Conservation (phyloP, 305 asterid species). For the Fraxinus angustifolia region DNA sequence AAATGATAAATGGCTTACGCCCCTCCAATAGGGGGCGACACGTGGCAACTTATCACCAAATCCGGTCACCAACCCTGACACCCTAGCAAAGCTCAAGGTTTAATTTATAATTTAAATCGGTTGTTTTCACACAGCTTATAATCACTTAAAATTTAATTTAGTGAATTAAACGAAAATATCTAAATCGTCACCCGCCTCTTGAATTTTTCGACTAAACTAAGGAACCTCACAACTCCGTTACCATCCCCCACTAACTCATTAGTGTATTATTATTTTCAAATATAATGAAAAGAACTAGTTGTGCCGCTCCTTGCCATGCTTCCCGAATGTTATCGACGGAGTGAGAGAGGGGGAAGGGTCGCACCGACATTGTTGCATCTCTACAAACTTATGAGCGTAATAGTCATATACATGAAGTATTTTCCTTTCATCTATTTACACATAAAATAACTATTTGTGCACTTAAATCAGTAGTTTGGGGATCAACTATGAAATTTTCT, state of each 20-base stretch:
- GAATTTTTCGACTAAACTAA: neutral
- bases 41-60: too few relatives aligned
- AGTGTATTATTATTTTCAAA: too few relatives aligned
- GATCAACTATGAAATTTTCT: neutral
- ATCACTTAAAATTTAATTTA: too few relatives aligned
- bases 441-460: neutral
- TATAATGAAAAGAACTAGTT: neutral
- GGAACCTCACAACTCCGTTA: neutral
- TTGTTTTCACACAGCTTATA: too few relatives aligned
- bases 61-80: too few relatives aligned
- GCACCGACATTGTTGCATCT: neutral
- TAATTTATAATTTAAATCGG: too few relatives aligned
- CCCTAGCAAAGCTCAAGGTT: too few relatives aligned
- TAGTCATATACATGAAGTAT: too few relatives aligned
- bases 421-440: neutral
- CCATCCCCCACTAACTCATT: neutral
- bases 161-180: too few relatives aligned
- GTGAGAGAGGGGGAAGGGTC: neutral
- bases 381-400: neutral
- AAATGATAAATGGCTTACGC: too few relatives aligned
- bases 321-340: neutral
- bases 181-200: neutral
- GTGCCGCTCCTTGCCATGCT: neutral
- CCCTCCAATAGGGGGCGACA: too few relatives aligned
- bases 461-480: neutral